Evolutionary conservation across 2,329 filamentous ascomycete genomes (phyloP), one percentile per base, ranked within the genome.

Genomic region (Fusarium sp.): DNA sequence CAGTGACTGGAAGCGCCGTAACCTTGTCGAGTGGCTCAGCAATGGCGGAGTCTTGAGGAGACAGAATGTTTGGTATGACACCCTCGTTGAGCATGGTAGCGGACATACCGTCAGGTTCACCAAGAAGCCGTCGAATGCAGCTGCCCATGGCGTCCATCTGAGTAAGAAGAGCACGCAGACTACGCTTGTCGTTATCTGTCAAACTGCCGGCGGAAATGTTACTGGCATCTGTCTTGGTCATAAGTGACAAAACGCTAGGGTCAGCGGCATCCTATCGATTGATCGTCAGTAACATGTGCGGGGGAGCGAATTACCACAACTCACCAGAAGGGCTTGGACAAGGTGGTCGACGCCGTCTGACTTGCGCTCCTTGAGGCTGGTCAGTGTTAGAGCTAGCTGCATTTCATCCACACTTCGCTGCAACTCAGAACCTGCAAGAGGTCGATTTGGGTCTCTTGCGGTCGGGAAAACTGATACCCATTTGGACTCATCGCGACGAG

Each of bases 371-470:
- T 82, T 83, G 47, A 92, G 80, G 65, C 86, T 84, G 44, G 85
- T 82, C 33, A 93, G 82, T 63, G 88, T 89, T 62, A 92, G 83
- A 6, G 89, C 89, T 42, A 88, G 85, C 74, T 92, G 89, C 74
- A 91, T 85, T 76, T 92, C 87, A 53, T 85, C 83, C 20, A 92
- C 78, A n/a, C 79, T 82, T 50, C 80, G 82, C 55, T 80, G 77
- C 53, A 77, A 67, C 74, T 81, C 65, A 71, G 83, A 80, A 66
- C 82, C 74, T 49, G 69, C 41, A 45, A 73, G 52, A 33, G 73
- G 73, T 34, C 56, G 65, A 31, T 38, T 51, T 26, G 53, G 51
- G n/a, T 72, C 53, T n/a, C 71, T 69, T 26, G 62, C 60, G 26
- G 75, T 58, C 7, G 74, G 69, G 15, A 74, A 64, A 53, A 74